Base-by-base conservation (phyloP, 2,329 filamentous ascomycete species). In the Hypocrella siamensis region DNA sequence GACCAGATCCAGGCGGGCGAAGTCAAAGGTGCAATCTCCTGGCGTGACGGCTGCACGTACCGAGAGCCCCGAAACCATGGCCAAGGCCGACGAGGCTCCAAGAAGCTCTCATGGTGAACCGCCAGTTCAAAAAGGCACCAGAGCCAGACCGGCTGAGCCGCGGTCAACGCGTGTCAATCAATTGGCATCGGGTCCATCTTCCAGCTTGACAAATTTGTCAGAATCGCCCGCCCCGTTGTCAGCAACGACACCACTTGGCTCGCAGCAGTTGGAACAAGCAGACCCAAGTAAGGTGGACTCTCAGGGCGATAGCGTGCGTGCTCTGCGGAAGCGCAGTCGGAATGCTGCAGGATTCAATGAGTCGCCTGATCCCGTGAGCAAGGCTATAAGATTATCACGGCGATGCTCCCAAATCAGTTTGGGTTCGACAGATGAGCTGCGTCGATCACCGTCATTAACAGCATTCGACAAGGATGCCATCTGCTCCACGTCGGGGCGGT, bases 381-480 rank as follows among this genome's bases (percentile, higher is more conserved):
- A 42, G 25, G 34, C 36, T 3, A 35, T 30, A 25, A 46, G 38
- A 21, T 35, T 40, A 26, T 39, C 43, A 5, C 43, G 42, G 32
- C 44, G 44, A 7, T 42, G 42, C 10, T 29, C 42, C 5, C 51
- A 51, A 12, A 36, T 49, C n/a, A 54, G 51, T 18, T 61, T 58
- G 0, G 48, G 56, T 11, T 68, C 65, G 10, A 57, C 62, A 0
- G 65, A 70, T 40, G 65, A 70, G 38, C 42, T 68, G 10, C 53
- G 58, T 6, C 44, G 46, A 11, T 62, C 64, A 0, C 51, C 58
- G 2, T 41, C 51, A 6, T 46, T 46, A 2, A 48, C 51, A 6
- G 46, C 52, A 3, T 42, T 60, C 28, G 55, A 61, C 30, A 53
- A 52, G 25, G 58, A 54, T 30, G 39, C 55, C n/a, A 34, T 48